Evolutionary conservation across 768 basidiomycete genomes (phyloP).

Genomic region (Panellus pusillus): DNA sequence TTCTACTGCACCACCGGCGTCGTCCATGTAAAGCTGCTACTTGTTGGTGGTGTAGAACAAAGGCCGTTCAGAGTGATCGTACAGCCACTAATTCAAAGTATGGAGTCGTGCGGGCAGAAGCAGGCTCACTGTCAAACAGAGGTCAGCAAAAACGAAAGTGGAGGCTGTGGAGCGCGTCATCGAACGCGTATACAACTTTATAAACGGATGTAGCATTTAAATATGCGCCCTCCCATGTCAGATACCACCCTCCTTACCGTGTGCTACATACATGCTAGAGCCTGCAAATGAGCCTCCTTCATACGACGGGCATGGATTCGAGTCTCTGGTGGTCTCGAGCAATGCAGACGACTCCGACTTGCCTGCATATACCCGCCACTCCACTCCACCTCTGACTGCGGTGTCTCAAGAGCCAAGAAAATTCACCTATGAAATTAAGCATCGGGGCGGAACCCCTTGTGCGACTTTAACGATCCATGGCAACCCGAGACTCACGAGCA

Average conservation of each 20-base stretch:
- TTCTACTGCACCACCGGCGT: too few relatives aligned
- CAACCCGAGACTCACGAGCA: conserved; percentile 10
- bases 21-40: too few relatives aligned
- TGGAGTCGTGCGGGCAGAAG: too few relatives aligned
- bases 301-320: conserved; percentile 20
- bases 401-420: neutral
- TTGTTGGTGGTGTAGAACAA: too few relatives aligned
- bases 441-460: conserved; percentile 10
- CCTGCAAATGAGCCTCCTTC: conserved; percentile 13
- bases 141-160: too few relatives aligned
- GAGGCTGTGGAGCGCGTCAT: too few relatives aligned
- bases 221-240: too few relatives aligned
- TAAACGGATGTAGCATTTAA: too few relatives aligned
- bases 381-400: neutral
- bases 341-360: conserved; percentile 5
- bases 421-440: conserved; percentile 14
- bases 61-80: too few relatives aligned
- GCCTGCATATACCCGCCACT: conserved; percentile 14
- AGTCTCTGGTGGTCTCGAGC: conserved; percentile 17
- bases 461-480: conserved; percentile 12
- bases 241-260: neutral
- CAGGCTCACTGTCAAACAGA: too few relatives aligned
- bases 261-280: neutral
- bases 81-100: too few relatives aligned
- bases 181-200: too few relatives aligned